Evolutionary conservation across 2,329 filamentous ascomycete species (phyloP).

Genomic region (Didymella lethalis): DNA sequence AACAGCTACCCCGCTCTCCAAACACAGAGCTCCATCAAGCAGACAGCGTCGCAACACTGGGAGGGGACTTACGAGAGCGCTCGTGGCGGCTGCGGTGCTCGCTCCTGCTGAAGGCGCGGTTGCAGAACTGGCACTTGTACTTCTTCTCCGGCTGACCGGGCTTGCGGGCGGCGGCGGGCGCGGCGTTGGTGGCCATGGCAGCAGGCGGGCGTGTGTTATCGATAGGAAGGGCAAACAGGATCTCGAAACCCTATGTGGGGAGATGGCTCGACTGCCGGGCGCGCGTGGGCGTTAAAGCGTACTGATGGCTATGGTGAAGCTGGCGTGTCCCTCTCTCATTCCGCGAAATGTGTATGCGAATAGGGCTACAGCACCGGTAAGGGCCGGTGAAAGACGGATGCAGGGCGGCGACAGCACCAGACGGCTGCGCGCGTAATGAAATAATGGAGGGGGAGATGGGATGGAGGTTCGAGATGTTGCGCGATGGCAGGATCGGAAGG

Average conservation of each 20-base stretch:
- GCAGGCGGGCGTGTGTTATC: conserved; percentile 74
- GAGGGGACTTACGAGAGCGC: conserved; percentile 84
- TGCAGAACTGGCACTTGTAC: conserved; percentile 99
- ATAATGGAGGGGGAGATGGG: conserved; percentile 33
- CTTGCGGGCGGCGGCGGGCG: conserved; percentile 71
- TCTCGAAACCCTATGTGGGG: conserved; percentile 17
- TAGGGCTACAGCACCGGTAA: conserved; percentile 33
- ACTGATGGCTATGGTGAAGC: conserved; percentile 36
- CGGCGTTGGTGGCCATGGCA: conserved; percentile 71
- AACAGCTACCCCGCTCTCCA: conserved; percentile 39
- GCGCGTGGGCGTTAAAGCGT: conserved; percentile 51
- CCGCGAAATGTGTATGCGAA: conserved; percentile 36
- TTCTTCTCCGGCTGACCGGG: conserved; percentile 86
- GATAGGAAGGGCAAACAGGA: conserved; percentile 4
- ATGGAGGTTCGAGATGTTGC: conserved; percentile 33
- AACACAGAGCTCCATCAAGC: conserved; percentile 36
- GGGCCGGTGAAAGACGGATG: conserved; percentile 29
- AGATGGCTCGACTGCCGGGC: conserved; percentile 40
- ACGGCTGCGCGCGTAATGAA: conserved; percentile 33
- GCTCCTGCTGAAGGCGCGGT: conserved; percentile 94
- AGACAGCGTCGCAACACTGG: conserved; percentile 10
- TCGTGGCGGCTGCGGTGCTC: conserved; percentile 98
- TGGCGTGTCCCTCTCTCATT: conserved; percentile 43
- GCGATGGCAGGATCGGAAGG: conserved; percentile 22
- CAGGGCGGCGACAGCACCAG: conserved; percentile 20